Percentiles rank a stretch among this genome's conserved stretches.
phyloP scores from a whole-genome alignment of 176 grass and related monocot genomes.

The Phoenix roebelenii region DNA sequence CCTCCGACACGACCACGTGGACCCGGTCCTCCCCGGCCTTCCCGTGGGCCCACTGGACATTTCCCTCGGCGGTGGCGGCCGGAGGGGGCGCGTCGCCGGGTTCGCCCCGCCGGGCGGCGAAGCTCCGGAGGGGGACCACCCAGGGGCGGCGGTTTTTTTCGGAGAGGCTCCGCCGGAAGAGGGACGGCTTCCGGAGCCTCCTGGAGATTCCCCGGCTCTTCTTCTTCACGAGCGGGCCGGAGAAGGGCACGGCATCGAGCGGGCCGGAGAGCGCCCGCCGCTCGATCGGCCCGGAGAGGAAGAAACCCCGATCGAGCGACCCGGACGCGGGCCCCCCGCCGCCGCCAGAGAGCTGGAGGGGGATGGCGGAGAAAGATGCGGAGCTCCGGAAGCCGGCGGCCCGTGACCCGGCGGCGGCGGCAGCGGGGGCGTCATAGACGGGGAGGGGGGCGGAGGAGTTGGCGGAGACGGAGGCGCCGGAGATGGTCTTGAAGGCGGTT shows the following conservation, averaged over 20 bases:
- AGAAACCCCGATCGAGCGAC: conserved; percentile 49
- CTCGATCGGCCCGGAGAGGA: conserved; percentile 36
- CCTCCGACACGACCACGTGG: conserved; percentile 80
- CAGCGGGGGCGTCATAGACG: conserved; percentile 14
- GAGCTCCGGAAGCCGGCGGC: conserved; percentile 47
- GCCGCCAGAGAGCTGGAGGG: conserved; percentile 40
- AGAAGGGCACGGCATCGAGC: conserved; percentile 58
- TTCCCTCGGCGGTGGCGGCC: conserved; percentile 10
- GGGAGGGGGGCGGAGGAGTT: conserved; percentile 36
- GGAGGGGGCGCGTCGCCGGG: neutral
- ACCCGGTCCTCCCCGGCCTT: conserved; percentile 82
- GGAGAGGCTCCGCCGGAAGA: conserved; percentile 50
- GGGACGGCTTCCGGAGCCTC: conserved; percentile 43
- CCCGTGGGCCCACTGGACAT: conserved; percentile 85
- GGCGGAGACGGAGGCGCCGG: conserved; percentile 59
- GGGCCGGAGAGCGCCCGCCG: conserved; percentile 20
- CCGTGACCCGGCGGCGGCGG: conserved; percentile 13
- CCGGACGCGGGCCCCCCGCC: conserved; percentile 8
- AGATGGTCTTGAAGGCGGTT: conserved; percentile 35
- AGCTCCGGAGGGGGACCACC: conserved; percentile 41
- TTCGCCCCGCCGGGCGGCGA: neutral
- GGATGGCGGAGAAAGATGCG: conserved; percentile 52
- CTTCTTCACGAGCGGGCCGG: conserved; percentile 56
- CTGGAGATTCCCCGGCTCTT: conserved; percentile 28
- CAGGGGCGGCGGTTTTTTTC: conserved; percentile 49